Evolutionary conservation across 805 yeast species (phyloP), one percentile per base, ranked within the genome.

Genomic region (Saccharomycopsis microspora): DNA sequence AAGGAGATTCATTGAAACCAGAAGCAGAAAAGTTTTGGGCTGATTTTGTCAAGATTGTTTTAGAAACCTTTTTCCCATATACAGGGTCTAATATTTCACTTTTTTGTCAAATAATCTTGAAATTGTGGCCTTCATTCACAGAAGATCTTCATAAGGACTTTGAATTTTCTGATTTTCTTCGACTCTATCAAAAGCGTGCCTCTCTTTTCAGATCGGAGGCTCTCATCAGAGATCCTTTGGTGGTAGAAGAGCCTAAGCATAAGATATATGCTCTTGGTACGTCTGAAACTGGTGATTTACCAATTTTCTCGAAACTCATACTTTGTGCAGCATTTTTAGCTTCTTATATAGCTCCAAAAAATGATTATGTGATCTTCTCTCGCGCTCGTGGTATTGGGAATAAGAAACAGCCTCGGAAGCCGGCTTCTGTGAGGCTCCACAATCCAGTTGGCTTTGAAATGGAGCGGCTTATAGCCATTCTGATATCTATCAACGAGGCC

Each of bases 311-410:
- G 8, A 70, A 71, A 52, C 69, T 60, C 50, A 60, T 71, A 10
- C 56, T 71, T 32, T 60, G 71, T 42, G 72, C 74, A 4, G 64
- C 72, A 1, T 71, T 68, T 50, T 58, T 71, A 45, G 74, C 75
- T 3, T 69, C 75, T 3, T 67, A 60, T 48, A 62, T 64, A 28
- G 67, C 64, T 19, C 70, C 66, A 10, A 66, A 63, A 48, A 54
- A 60, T 42, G 75, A 71, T 55, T 52, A 66, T 39, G 69, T 65
- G 41, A 56, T 60, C 42, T 71, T 69, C 46, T 65, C 75, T 11
- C 63, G 61, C 42, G 50, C 67, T 27, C 61, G 35, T 38, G 55
- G 35, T 6, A 8, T 44, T 9, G 39, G 28, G 8, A 34, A 46
- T 5, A 28, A 49, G 10, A 46, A 42, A 28, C 36, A 34, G n/a